These are phyloP conservation scores for Amanita pallidorosea DNA, from an alignment of 768 basidiomycete genomes.

Conservation along the genomic window DNA sequence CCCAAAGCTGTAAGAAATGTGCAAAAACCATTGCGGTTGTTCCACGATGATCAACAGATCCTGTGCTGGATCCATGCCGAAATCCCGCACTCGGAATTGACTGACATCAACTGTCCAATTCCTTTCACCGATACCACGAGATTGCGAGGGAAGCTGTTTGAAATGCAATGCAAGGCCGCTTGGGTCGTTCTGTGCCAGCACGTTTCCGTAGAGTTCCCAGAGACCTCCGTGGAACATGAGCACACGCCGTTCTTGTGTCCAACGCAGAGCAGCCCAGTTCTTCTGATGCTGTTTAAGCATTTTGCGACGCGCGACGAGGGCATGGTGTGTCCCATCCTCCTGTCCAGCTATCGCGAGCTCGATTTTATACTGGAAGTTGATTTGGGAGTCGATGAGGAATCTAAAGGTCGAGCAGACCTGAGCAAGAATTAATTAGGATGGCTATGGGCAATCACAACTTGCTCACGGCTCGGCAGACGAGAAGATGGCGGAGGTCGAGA, in stretches of 20 bases:
- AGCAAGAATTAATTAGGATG: neutral
- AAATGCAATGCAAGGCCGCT: constrained; percentile 24
- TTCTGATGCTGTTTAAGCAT: constrained; percentile 7
- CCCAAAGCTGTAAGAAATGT: neutral
- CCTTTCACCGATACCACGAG: constrained; percentile 33
- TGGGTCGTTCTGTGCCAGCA: constrained; percentile 33
- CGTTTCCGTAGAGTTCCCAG: constrained; percentile 52
- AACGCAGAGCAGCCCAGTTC: constrained; percentile 19
- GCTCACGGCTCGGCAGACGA: constrained; percentile 9
- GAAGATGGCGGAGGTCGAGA: constrained; percentile 2
- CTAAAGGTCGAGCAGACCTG: constrained; percentile 2
- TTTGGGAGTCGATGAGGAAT: neutral
- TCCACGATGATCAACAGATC: constrained; percentile 49
- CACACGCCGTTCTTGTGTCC: constrained; percentile 20
- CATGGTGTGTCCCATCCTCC: constrained; percentile 13
- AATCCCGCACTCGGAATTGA: constrained; percentile 37
- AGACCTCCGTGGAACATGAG: constrained; percentile 31
- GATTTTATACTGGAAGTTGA: constrained; percentile 9
- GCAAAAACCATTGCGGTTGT: constrained; percentile 22
- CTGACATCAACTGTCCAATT: constrained; percentile 30
- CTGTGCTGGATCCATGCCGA: constrained; percentile 56
- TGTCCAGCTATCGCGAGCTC: constrained; percentile 7
- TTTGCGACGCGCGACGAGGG: constrained; percentile 19
- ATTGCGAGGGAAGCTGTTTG: constrained; percentile 36
- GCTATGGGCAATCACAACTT: neutral